Conservation (phyloP, 2,329 filamentous ascomycete genomes). For the Fusarium papillatum region DNA sequence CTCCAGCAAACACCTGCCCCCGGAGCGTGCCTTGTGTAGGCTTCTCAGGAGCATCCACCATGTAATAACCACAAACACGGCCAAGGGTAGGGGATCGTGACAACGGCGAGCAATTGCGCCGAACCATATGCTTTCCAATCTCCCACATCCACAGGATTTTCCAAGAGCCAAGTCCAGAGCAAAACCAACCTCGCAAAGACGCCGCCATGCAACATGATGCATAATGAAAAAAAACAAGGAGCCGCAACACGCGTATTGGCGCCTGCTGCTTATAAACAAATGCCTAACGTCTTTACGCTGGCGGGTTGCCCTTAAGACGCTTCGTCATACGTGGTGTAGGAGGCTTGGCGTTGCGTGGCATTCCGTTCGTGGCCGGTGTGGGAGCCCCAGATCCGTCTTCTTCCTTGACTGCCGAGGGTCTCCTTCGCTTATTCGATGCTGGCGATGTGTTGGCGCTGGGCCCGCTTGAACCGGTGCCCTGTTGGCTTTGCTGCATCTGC, state of each 20-base stretch:
- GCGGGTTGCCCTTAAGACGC: conserved; percentile 63
- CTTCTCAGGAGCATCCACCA: conserved; percentile 18
- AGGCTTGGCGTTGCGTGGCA: conserved; percentile 66
- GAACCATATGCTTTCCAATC: conserved; percentile 41
- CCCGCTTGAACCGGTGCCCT: conserved; percentile 75
- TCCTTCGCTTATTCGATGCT: conserved; percentile 70
- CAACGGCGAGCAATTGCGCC: conserved; percentile 21
- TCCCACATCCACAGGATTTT: conserved; percentile 38
- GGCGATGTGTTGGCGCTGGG: conserved; percentile 78
- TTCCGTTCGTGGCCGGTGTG: conserved; percentile 64
- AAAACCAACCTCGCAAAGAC: conserved; percentile 45
- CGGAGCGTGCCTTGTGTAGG: conserved; percentile 4
- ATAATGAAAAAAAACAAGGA: conserved; percentile 38
- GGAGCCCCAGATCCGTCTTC: conserved; percentile 66
- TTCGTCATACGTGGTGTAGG: conserved; percentile 71
- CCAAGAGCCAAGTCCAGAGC: conserved; percentile 31
- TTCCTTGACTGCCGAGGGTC: conserved; percentile 69
- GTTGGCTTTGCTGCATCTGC: conserved; percentile 77
- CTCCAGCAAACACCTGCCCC: conserved; percentile 8
- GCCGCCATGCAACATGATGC: conserved; percentile 54
- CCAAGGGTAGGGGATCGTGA: conserved; percentile 18
- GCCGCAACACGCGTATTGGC: not conserved
- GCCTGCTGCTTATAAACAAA: not conserved
- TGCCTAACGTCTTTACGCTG: conserved; percentile 42
- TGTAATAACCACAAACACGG: conserved; percentile 21